A percentile compares a stretch with the other conserved stretches of the same genome.
phyloP scores from a whole-genome alignment of 352 stramenopile species.

The Vaucheria bursata region DNA sequence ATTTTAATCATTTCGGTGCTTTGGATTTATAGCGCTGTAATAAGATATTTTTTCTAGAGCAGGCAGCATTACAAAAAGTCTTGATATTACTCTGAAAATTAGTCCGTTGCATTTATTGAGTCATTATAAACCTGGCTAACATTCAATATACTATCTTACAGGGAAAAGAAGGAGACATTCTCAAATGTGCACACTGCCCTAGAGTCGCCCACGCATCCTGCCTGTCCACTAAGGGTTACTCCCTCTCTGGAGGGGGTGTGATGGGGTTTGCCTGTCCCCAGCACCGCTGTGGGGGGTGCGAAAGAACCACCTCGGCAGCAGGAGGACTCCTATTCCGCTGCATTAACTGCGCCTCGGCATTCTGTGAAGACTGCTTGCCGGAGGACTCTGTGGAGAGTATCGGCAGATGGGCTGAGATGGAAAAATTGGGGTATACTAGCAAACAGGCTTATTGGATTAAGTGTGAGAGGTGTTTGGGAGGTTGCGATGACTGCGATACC shows the following conservation, averaged over 20 bases:
- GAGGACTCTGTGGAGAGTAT: constrained; percentile 53
- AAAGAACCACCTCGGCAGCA: constrained; percentile 50
- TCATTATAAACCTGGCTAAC: too few relatives aligned
- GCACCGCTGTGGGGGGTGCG: constrained; percentile 56
- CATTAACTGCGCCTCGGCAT: constrained; percentile 54
- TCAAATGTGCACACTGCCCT: constrained; percentile 22
- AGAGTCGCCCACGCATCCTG: constrained; percentile 3
- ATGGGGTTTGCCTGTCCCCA: constrained; percentile 56
- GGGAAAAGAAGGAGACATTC: too few relatives aligned
- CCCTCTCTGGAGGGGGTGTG: not conserved
- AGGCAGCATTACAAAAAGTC: too few relatives aligned
- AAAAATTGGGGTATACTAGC: constrained; percentile 55
- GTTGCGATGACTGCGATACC: not conserved
- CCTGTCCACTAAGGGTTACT: not conserved
- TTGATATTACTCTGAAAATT: too few relatives aligned
- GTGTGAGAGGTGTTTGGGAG: constrained; percentile 29
- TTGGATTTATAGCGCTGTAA: too few relatives aligned
- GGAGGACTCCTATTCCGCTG: constrained; percentile 64
- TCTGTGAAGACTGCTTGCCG: constrained; percentile 63
- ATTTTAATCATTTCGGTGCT: too few relatives aligned
- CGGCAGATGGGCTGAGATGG: constrained; percentile 49
- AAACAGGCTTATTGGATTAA: constrained; percentile 50
- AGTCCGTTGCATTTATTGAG: too few relatives aligned
- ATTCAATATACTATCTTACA: too few relatives aligned
- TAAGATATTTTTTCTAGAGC: too few relatives aligned